phyloP scores from a whole-genome alignment of 2,329 filamentous ascomycete species.

The Anisogramma anomala region DNA sequence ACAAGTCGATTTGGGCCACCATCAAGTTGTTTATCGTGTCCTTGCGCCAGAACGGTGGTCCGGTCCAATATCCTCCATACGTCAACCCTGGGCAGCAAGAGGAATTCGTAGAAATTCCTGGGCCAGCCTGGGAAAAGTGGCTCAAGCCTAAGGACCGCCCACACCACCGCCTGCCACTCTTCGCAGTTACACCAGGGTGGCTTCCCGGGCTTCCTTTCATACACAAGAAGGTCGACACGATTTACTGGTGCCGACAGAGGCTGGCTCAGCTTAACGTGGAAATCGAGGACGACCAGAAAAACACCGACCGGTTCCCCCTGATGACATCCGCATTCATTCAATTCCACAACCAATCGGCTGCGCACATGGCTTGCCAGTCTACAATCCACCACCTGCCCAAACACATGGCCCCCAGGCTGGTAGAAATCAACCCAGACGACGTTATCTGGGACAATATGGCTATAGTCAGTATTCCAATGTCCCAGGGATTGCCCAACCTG shows the following conservation, averaged over 20 bases:
- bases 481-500: too few relatives aligned
- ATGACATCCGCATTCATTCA: constrained; percentile 98
- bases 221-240: constrained; percentile 87
- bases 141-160: constrained; percentile 72
- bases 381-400: constrained; percentile 83
- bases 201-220: constrained; percentile 68
- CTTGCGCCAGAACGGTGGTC: constrained; percentile 30
- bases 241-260: constrained; percentile 80
- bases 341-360: constrained; percentile 94
- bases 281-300: constrained; percentile 79
- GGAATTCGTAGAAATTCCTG: constrained; percentile 40
- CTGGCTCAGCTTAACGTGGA: constrained; percentile 80
- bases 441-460: constrained; percentile 98
- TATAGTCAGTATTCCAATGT: constrained; percentile 31
- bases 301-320: constrained; percentile 73
- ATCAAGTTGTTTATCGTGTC: constrained; percentile 41
- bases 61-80: constrained; percentile 48
- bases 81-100: constrained; percentile 50
- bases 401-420: constrained; percentile 81
- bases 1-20: constrained; percentile 35
- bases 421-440: constrained; percentile 89
- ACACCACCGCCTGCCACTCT: constrained; percentile 62
- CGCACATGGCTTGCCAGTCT: constrained; percentile 95
- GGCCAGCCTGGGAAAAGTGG: constrained; percentile 71
- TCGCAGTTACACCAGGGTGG: constrained; percentile 48